Evolutionary conservation across 441 rosid species (phyloP).

Genomic region (Theobroma grandiflorum): DNA sequence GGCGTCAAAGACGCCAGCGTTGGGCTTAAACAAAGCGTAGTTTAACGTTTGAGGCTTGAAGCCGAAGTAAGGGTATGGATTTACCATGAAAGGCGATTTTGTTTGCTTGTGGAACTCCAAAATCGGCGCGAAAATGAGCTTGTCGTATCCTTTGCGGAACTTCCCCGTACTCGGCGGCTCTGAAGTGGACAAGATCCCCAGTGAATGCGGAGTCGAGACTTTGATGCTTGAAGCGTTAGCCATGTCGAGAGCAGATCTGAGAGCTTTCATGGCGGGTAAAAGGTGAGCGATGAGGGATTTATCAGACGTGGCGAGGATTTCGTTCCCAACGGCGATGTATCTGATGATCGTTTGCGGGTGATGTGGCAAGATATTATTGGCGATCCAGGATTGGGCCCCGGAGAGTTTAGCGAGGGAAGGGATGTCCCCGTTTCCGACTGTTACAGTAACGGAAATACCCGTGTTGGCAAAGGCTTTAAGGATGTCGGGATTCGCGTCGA

Average conservation of each 20-base stretch:
- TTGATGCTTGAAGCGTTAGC: conserved; percentile 55
- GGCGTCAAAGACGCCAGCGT: conserved; percentile 56
- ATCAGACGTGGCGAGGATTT: conserved; percentile 68
- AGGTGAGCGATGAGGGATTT: conserved; percentile 59
- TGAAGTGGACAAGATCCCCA: conserved; percentile 69
- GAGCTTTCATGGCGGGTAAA: conserved; percentile 73
- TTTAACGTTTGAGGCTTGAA: conserved; percentile 56
- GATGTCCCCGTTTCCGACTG: conserved; percentile 71
- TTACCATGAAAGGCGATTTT: conserved; percentile 80
- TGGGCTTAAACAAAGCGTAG: conserved; percentile 78
- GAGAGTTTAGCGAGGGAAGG: conserved; percentile 57
- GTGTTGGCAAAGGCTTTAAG: conserved; percentile 71
- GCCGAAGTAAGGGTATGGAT: conserved; percentile 90
- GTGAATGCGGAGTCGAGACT: conserved; percentile 77
- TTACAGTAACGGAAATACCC: conserved; percentile 62
- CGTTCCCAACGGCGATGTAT: conserved; percentile 77
- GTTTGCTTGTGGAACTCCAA: conserved; percentile 71
- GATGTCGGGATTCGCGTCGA: conserved; percentile 72
- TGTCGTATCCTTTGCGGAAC: conserved; percentile 72
- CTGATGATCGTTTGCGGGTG: conserved; percentile 54
- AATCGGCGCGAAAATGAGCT: conserved; percentile 62
- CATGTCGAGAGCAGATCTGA: conserved; percentile 52
- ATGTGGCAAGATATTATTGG: conserved; percentile 55
- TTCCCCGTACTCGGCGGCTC: conserved; percentile 75
- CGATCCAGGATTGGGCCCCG: conserved; percentile 66